These are phyloP conservation scores for Thuidium tamariscinum DNA, from an alignment of 225 moss, liverwort and hornwort species.

Conservation along the genomic window DNA sequence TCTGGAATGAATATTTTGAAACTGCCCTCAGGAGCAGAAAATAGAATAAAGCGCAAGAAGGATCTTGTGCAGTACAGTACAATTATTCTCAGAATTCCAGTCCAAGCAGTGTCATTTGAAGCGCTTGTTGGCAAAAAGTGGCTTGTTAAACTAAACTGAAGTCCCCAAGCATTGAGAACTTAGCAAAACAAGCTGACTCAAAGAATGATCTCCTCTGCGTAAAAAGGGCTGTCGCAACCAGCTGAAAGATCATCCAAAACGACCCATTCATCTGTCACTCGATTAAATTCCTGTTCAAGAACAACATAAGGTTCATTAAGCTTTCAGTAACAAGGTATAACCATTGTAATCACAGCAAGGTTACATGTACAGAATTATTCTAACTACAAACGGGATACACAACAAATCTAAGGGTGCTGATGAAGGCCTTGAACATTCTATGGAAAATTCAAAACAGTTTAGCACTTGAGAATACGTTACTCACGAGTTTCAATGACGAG, in stretches of 20 bases:
- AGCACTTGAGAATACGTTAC: neutral
- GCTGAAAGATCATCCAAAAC: constrained; percentile 53
- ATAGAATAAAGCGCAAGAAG: neutral
- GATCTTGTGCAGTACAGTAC: neutral
- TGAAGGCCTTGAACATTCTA: neutral
- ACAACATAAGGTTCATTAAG: neutral
- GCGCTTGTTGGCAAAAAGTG: neutral
- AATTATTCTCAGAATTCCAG: neutral
- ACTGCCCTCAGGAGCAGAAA: neutral
- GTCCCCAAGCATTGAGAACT: neutral
- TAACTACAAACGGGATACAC: neutral
- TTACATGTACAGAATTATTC: neutral
- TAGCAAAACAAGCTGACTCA: constrained; percentile 3
- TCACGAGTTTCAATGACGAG: neutral
- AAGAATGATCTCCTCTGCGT: constrained; percentile 66
- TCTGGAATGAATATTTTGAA: neutral
- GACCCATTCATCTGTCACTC: constrained; percentile 48
- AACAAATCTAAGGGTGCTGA: neutral
- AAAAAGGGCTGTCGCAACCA: constrained; percentile 52
- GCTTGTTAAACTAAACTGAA: neutral
- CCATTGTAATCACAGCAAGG: neutral
- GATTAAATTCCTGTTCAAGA: constrained; percentile 47
- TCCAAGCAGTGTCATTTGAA: neutral
- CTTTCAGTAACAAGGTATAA: neutral
- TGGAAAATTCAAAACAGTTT: neutral